Base-by-base conservation (phyloP, 78 protist genomes). In the Dictyostelium brefeldianum region DNA sequence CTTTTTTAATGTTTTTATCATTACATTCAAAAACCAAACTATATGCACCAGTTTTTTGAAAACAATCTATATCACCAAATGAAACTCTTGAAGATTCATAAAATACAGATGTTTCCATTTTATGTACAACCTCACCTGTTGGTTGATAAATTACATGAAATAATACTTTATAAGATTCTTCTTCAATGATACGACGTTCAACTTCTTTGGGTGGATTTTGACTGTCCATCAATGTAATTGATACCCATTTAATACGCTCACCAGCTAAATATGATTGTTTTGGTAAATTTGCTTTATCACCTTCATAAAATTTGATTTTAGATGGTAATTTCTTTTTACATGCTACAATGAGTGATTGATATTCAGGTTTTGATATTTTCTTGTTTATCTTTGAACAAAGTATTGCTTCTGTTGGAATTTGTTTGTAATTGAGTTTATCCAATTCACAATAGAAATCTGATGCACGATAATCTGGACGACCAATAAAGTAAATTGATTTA, bases 181-280 rank as follows among this genome's bases (percentile, higher is more conserved):
- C 57, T 7, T 87, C 93, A 0, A 62, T 43, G 14, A 87, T 87
- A 17, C 48, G 14, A n/a, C 48, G 77, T 48, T 74, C 84, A 2
- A 87, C 93, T 15, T 74, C 85, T 87, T 65, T 87, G 4, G 93
- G 93, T 36, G 93, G 93, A 20, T 4, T 22, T 25, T 36, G 29
- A 5, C 77, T 56, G 53, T 90, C 95, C n/a, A 50, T 14, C 1
- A 90, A 51, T 0, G 73, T 29, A 6, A 62, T 48, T 5, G 95
- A 54, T 0, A 91, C 2, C 91, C 90, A 91, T 48, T 47, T 62
- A 27, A 91, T 82, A 31, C 12, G 46, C 10, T 91, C 95, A 47
- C 95, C 95, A 3, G 80, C 25, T 0, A 15, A 20, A 25, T 83
- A 81, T 0, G 25, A 46, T 6, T 17, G 27, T 43, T 82, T 82